Conservation (phyloP, 140 eudicot species). For the Oenanthe javanica region DNA sequence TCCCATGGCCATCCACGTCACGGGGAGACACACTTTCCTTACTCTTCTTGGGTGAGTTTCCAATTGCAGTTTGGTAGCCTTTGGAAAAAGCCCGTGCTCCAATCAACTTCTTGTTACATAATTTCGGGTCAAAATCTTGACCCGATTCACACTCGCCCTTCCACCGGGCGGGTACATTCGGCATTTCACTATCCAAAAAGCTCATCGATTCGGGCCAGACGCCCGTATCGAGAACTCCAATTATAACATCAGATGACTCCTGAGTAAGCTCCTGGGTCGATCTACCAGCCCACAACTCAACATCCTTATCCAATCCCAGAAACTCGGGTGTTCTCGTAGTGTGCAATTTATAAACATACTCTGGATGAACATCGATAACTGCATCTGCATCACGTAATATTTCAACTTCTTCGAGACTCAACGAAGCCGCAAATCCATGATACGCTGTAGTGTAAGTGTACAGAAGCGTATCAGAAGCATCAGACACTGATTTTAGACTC, state of each 20-base stretch:
- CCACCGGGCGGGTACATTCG: constrained; percentile 38
- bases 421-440: constrained; percentile 31
- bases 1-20: constrained; percentile 35
- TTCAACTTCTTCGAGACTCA: constrained; percentile 22
- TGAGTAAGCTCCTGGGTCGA: constrained; percentile 15
- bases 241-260: constrained; percentile 21
- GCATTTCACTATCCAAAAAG: constrained; percentile 35
- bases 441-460: constrained; percentile 30
- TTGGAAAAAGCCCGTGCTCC: constrained; percentile 41
- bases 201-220: constrained; percentile 52
- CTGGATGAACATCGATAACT: constrained; percentile 20
- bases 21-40: constrained; percentile 23
- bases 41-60: constrained; percentile 13
- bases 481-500: constrained; percentile 17
- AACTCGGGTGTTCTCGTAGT: constrained; percentile 29
- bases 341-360: constrained; percentile 25
- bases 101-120: constrained; percentile 36
- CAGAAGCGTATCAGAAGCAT: constrained; percentile 7
- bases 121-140: constrained; percentile 23
- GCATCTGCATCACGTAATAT: constrained; percentile 1
- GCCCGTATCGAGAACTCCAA: constrained; percentile 46
- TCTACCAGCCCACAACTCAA: constrained; percentile 32
- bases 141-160: constrained; percentile 42
- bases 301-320: constrained; percentile 20
- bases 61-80: constrained; percentile 24